phyloP scores from a whole-genome alignment of 768 basidiomycete species.

The Coprinopsis cinerea region DNA sequence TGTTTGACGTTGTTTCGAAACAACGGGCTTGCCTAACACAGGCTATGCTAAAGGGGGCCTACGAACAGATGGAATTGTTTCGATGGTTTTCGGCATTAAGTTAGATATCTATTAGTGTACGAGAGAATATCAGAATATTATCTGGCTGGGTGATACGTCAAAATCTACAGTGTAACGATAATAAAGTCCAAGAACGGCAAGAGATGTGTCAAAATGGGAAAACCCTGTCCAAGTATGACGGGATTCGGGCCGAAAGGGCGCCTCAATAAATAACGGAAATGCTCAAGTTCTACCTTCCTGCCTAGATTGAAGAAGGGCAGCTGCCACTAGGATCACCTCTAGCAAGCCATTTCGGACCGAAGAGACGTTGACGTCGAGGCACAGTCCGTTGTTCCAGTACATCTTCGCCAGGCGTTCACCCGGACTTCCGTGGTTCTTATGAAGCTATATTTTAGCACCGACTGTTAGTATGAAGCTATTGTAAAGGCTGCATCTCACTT shows the following conservation, averaged over 20 bases:
- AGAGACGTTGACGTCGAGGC: slow-evolving; percentile 10
- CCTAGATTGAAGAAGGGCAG: slow-evolving; percentile 8
- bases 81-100: no score
- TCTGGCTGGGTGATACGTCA: no score
- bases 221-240: neutral
- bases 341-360: slow-evolving; percentile 2
- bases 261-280: neutral
- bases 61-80: no score
- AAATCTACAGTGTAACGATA: no score
- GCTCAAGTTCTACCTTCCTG: neutral
- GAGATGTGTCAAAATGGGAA: neutral
- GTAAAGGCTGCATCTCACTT: neutral
- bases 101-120: no score
- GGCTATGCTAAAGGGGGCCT: no score
- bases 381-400: slow-evolving; percentile 7
- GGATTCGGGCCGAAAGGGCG: neutral
- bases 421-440: slow-evolving; percentile 4
- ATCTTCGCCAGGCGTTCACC: slow-evolving; percentile 12
- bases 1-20: no score
- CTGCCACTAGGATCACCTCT: slow-evolving; percentile 10
- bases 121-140: no score
- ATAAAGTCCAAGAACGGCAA: neutral
- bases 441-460: slow-evolving; percentile 3
- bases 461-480: neutral
- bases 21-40: no score